phyloP scores from a whole-genome alignment of 495 filamentous ascomycete genomes.

The Aspergillus indologenus region DNA sequence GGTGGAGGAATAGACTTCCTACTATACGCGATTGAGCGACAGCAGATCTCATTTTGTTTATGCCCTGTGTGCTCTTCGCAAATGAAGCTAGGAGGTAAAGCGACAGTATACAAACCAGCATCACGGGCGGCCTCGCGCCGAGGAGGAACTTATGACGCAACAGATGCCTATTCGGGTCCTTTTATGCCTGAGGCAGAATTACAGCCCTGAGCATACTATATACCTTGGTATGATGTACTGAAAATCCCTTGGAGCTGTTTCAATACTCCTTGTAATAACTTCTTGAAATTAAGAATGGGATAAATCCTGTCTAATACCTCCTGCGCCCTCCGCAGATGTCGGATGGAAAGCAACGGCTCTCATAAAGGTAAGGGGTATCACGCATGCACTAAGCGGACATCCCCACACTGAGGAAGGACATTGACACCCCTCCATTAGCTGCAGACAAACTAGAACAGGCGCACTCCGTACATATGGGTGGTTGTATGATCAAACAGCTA shows the following conservation, averaged over 20 bases:
- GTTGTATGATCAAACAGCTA: constrained; percentile 7
- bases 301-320: too few species aligned
- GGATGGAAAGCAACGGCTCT: too few species aligned
- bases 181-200: constrained; percentile 1
- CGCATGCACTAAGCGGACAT: not conserved
- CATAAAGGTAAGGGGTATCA: not conserved
- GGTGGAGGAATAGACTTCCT: not conserved
- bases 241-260: not conserved
- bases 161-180: not conserved
- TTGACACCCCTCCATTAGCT: not conserved
- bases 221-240: not conserved
- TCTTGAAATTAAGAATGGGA: too few species aligned
- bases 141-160: constrained; percentile 4
- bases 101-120: not conserved
- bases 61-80: not conserved
- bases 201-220: not conserved
- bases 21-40: constrained; percentile 6
- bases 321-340: too few species aligned
- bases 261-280: too few species aligned
- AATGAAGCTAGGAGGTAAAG: not conserved
- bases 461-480: not conserved
- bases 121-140: not conserved
- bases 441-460: not conserved
- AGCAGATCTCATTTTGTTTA: constrained; percentile 24
- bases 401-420: not conserved